These are phyloP conservation scores for Lunasporangiospora selenospora DNA, from an alignment of 192 early-diverging fungal genomes.

Conservation along the genomic window DNA sequence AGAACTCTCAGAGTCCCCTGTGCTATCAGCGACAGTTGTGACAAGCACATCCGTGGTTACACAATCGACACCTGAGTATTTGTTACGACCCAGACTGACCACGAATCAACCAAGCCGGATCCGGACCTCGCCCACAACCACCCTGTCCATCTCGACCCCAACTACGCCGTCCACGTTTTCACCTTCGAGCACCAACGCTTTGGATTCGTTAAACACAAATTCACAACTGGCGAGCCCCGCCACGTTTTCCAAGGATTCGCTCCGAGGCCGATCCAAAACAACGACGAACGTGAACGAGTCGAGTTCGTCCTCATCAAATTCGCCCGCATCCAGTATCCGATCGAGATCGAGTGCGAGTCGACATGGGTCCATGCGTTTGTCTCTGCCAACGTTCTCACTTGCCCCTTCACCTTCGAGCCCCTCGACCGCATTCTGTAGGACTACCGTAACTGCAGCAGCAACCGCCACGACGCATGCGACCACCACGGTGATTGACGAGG, in stretches of 20 bases:
- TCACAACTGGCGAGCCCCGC: constrained; percentile 19
- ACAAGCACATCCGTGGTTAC: neutral
- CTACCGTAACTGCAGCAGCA: constrained; percentile 21
- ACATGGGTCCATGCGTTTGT: constrained; percentile 11
- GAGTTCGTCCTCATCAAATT: constrained; percentile 2
- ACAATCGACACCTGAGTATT: neutral
- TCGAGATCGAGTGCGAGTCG: constrained; percentile 5
- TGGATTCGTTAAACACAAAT: constrained; percentile 27
- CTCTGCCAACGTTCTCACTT: constrained; percentile 22
- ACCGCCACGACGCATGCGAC: constrained; percentile 10
- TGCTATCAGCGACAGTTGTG: neutral
- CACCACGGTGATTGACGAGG: neutral
- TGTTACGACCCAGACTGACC: no score
- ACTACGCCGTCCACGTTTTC: constrained; percentile 41
- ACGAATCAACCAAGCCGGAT: constrained; percentile 8
- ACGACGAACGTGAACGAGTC: no score
- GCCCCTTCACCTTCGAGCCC: constrained; percentile 37
- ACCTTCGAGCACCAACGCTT: constrained; percentile 16
- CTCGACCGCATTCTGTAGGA: constrained; percentile 37
- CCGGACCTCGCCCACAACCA: constrained; percentile 24
- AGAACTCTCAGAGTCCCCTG: constrained; percentile 17
- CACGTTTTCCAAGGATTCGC: neutral
- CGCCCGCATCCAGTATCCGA: constrained; percentile 7
- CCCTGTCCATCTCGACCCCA: constrained; percentile 36
- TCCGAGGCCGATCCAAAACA: no score